A percentile compares a stretch with the other conserved stretches of the same genome.
Conservation (phyloP, 306 rosid genomes). For the Elaeagnus macrophylla region DNA sequence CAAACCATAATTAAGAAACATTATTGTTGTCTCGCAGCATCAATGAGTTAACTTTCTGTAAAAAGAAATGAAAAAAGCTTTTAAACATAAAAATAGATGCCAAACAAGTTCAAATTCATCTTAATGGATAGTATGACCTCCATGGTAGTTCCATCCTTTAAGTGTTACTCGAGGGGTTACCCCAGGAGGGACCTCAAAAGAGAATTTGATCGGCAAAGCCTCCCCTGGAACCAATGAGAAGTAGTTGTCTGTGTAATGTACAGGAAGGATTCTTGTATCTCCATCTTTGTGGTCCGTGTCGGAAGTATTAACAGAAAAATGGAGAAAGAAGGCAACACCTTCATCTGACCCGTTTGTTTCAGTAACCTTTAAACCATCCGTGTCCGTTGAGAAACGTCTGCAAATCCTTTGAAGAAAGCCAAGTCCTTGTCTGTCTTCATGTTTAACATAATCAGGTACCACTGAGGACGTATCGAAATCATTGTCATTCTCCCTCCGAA, state of each 20-base stretch:
- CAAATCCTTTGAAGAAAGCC: slow-evolving; percentile 44
- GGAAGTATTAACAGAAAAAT: slow-evolving; percentile 60
- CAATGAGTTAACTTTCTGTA: too few relatives aligned
- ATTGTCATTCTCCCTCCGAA: slow-evolving; percentile 21
- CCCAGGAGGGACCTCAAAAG: slow-evolving; percentile 59
- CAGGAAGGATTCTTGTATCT: slow-evolving; percentile 84
- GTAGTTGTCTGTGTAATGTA: slow-evolving; percentile 88
- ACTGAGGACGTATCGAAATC: slow-evolving; percentile 20
- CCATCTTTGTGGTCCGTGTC: slow-evolving; percentile 40
- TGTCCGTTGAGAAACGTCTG: slow-evolving; percentile 29
- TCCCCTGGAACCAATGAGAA: slow-evolving; percentile 84
- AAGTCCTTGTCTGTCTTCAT: slow-evolving; percentile 24
- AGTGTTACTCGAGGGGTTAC: slow-evolving; percentile 64
- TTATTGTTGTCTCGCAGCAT: too few relatives aligned
- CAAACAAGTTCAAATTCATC: not conserved
- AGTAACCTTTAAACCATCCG: slow-evolving; percentile 30
- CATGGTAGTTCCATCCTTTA: slow-evolving; percentile 62
- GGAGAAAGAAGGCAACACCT: slow-evolving; percentile 88
- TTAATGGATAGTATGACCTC: slow-evolving; percentile 23
- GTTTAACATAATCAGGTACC: slow-evolving; percentile 17
- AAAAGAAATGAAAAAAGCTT: too few relatives aligned
- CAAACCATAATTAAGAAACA: too few relatives aligned
- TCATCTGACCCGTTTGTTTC: slow-evolving; percentile 48
- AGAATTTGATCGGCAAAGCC: slow-evolving; percentile 43
- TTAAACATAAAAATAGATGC: too few relatives aligned